Evolutionary conservation across 169 alveolate species (phyloP), one percentile per base, ranked within the genome.

Genomic region (Eimeria maxima): DNA sequence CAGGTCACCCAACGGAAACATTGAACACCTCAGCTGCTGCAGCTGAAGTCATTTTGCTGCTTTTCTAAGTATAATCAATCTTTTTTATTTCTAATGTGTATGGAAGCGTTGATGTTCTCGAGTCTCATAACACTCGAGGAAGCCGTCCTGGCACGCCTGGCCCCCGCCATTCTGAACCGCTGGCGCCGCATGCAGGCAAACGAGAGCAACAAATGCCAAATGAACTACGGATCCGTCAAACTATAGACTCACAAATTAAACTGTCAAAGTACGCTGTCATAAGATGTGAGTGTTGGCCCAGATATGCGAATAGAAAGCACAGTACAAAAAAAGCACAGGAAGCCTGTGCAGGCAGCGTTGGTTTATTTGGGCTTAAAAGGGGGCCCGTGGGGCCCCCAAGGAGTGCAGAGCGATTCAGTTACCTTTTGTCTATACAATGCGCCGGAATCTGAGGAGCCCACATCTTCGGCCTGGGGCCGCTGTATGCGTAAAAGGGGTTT

Each of bases 341-440:
- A n/a, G 63, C 60, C 87, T 22, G 65, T 76, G 87, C 53, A 73
- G 53, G 0, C 42, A 76, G 63, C 20, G 63, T 44, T 22, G 63
- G 38, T 76, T 24, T 29, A 22, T 4, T 45, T 76, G 42, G 55
- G 60, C 80, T 22, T 42, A 57, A 44, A 45, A 45, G 87, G 87
- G 87, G 55, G 87, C 65, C 87, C 87, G 38, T 42, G 87, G 87
- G 87, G 65, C 87, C 87, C 87, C 87, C 87, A 42, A 44, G 42
- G 87, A 11, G 44, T 38, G 63, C 63, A 10, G 45, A 42, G 13
- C 2, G 38, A 44, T 38, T 42, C 24, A 44, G 42, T 38, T 27
- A 55, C 42, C 87, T 44, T 44, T 3, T 6, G 2, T 22, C 14
- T 8, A 44, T 10, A 44, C 87, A 45, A 76, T 76, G 87, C 11